Conservation (phyloP, 2,329 filamentous ascomycete genomes). For the Fusarium irregulare region DNA sequence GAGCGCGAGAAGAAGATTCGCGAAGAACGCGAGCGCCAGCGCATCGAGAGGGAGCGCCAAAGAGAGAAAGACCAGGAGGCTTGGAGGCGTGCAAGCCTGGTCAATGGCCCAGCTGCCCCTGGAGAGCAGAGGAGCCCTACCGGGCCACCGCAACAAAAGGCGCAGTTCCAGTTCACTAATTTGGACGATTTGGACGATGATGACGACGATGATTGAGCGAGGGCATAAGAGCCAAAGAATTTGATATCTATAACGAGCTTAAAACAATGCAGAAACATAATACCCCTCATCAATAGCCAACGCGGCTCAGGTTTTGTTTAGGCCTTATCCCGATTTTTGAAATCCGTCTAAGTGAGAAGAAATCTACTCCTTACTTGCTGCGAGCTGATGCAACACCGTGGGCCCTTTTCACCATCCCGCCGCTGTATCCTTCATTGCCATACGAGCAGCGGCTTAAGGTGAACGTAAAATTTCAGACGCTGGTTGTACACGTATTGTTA, state of each 20-base stretch:
- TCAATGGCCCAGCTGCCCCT: constrained; percentile 43
- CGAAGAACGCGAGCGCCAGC: constrained; percentile 53
- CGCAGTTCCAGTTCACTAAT: constrained; percentile 67
- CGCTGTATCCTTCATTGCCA: background rate
- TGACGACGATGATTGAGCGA: constrained; percentile 47
- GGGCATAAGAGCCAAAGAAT: background rate
- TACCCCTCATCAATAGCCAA: constrained; percentile 33
- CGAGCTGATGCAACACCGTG: constrained; percentile 19
- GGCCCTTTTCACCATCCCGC: constrained; percentile 8
- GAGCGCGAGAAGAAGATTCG: constrained; percentile 57
- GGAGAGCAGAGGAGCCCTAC: constrained; percentile 43
- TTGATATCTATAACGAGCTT: constrained; percentile 35
- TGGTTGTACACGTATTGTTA: constrained; percentile 50
- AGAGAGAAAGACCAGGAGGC: constrained; percentile 57
- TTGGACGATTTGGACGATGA: constrained; percentile 64
- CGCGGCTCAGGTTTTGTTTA: constrained; percentile 12
- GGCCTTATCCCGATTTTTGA: constrained; percentile 23
- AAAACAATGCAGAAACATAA: constrained; percentile 24
- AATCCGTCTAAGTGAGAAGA: constrained; percentile 34
- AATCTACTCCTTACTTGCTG: constrained; percentile 31
- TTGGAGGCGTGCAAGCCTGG: constrained; percentile 55
- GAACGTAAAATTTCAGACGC: constrained; percentile 37
- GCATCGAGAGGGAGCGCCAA: constrained; percentile 58
- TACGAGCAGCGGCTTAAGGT: constrained; percentile 6
- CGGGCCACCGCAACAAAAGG: constrained; percentile 55